phyloP scores from a whole-genome alignment of 1,284 basidiomycete genomes.

The Ustilago lituana region DNA sequence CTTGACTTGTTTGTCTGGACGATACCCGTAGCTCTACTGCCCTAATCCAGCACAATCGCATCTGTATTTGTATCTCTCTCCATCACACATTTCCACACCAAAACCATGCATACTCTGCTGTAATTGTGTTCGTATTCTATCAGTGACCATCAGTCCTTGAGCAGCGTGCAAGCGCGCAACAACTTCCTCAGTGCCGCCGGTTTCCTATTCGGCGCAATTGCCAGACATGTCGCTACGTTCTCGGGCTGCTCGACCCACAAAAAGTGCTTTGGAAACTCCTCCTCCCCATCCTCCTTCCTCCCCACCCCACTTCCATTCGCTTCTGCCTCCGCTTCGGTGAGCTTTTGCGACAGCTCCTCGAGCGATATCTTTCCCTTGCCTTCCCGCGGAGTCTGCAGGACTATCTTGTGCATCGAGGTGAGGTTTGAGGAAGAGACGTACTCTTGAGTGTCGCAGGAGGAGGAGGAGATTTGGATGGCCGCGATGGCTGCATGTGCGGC shows the following conservation, averaged over 20 bases:
- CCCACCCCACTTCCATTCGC: neutral
- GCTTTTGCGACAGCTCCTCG: slow-evolving; percentile 54
- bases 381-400: slow-evolving; percentile 54
- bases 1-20: neutral
- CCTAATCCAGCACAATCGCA: neutral
- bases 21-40: slow-evolving; percentile 7
- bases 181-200: slow-evolving; percentile 69
- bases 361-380: slow-evolving; percentile 51
- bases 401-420: slow-evolving; percentile 62
- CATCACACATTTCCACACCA: neutral
- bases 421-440: slow-evolving; percentile 48
- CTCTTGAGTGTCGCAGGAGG: slow-evolving; percentile 26
- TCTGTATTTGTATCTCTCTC: slow-evolving; percentile 21
- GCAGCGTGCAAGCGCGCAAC: slow-evolving; percentile 69
- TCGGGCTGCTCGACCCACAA: slow-evolving; percentile 74
- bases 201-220: slow-evolving; percentile 72
- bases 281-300: slow-evolving; percentile 4
- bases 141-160: slow-evolving; percentile 64
- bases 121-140: neutral
- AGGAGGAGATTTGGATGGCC: slow-evolving; percentile 30
- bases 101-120: neutral
- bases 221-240: slow-evolving; percentile 71
- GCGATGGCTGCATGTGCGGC: slow-evolving; percentile 72
- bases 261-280: slow-evolving; percentile 67
- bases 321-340: slow-evolving; percentile 50